phyloP scores from a whole-genome alignment of 495 filamentous ascomycete genomes.

The Talaromyces ruber region DNA sequence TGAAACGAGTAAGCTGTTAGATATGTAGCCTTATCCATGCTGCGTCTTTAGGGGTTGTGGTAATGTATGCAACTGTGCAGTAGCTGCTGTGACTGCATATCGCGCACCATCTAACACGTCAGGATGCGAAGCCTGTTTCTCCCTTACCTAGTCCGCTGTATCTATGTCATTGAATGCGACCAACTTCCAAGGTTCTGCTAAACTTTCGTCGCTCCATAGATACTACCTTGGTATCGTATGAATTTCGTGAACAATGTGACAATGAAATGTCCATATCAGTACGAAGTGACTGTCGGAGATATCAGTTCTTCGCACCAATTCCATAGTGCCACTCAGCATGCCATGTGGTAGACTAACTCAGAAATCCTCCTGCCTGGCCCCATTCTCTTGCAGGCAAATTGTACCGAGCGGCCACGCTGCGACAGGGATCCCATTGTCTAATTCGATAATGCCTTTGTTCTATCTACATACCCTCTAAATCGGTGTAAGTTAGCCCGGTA shows the following conservation, averaged over 20 bases:
- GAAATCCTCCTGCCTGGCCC: not conserved
- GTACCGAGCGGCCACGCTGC: conserved; percentile 1
- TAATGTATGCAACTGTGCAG: not conserved
- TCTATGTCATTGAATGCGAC: not conserved
- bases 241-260: not conserved
- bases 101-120: not conserved
- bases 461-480: no score
- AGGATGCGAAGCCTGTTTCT: not conserved
- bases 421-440: not conserved
- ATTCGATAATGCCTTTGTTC: not conserved
- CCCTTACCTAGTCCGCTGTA: not conserved
- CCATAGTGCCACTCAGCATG: not conserved
- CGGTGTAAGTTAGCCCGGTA: not conserved
- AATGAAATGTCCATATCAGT: no score
- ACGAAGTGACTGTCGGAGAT: not conserved
- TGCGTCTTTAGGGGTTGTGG: not conserved
- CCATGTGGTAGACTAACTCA: not conserved
- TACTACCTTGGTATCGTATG: not conserved
- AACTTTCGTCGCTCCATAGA: not conserved
- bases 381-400: not conserved
- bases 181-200: not conserved
- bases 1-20: not conserved
- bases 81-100: not conserved
- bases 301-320: not conserved
- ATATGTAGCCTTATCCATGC: not conserved